phyloP scores from a whole-genome alignment of 1,284 basidiomycete species.

The Peniophora sp. region DNA sequence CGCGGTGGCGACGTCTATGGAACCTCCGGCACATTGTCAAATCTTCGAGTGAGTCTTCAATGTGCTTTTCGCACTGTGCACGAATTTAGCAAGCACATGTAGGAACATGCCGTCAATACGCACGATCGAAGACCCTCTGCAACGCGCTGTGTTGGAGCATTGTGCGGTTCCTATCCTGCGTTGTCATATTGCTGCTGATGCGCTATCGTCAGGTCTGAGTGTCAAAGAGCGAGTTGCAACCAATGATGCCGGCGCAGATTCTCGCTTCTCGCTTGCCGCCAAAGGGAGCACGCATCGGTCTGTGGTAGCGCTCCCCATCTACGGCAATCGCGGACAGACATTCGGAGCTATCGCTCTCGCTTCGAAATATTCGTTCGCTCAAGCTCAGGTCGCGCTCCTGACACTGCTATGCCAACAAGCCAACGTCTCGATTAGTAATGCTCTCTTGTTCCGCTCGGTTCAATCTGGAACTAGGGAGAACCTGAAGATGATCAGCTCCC shows the following conservation, averaged over 20 bases:
- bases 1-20: slow-evolving; percentile 58
- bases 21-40: slow-evolving; percentile 48
- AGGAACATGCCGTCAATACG: slow-evolving; percentile 57
- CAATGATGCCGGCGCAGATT: slow-evolving; percentile 53
- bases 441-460: slow-evolving; percentile 63
- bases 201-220: slow-evolving; percentile 41
- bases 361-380: slow-evolving; percentile 55
- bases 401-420: slow-evolving; percentile 66
- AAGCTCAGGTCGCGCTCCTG: slow-evolving; percentile 51
- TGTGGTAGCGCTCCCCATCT: slow-evolving; percentile 61
- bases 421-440: slow-evolving; percentile 64
- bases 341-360: slow-evolving; percentile 41
- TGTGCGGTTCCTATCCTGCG: slow-evolving; percentile 28
- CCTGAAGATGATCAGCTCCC: slow-evolving; percentile 64
- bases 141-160: slow-evolving; percentile 56
- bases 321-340: slow-evolving; percentile 64
- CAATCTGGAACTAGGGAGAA: slow-evolving; percentile 65
- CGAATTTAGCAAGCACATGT: background rate
- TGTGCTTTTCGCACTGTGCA: background rate
- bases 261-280: slow-evolving; percentile 59
- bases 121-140: slow-evolving; percentile 49
- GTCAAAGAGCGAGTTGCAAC: slow-evolving; percentile 52
- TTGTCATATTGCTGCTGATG: background rate
- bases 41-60: slow-evolving; percentile 48
- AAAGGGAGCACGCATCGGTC: slow-evolving; percentile 49